phyloP scores from a whole-genome alignment of 1,284 basidiomycete species.

The Macrocystidia cucumis region DNA sequence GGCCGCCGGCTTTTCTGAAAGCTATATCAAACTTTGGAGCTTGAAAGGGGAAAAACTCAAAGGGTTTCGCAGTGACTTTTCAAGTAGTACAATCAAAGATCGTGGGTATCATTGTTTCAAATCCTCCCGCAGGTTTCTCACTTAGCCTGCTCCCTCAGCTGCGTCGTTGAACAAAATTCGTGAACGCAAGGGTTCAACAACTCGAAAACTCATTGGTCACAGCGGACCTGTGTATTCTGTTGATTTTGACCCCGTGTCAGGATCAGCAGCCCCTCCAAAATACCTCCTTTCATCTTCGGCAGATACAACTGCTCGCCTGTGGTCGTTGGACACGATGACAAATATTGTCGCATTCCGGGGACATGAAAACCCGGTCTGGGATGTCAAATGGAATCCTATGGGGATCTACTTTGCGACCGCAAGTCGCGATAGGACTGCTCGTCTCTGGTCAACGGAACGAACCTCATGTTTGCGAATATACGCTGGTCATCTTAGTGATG shows the following conservation, averaged over 20 bases:
- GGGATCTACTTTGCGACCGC: constrained; percentile 98
- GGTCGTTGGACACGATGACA: constrained; percentile 94
- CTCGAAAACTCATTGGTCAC: constrained; percentile 93
- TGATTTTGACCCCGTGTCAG: constrained; percentile 87
- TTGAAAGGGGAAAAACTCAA: constrained; percentile 88
- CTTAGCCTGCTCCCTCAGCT: constrained; percentile 30
- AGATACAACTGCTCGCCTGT: constrained; percentile 86
- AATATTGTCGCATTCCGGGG: constrained; percentile 94
- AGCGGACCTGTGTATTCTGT: constrained; percentile 95
- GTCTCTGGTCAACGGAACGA: constrained; percentile 95
- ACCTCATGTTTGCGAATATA: constrained; percentile 87
- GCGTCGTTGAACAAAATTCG: constrained; percentile 55
- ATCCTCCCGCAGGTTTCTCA: constrained; percentile 4
- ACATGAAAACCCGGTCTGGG: constrained; percentile 98
- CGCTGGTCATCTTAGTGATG: constrained; percentile 94
- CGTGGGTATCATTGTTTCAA: constrained; percentile 40
- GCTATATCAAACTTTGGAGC: constrained; percentile 93
- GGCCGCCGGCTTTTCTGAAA: constrained; percentile 95
- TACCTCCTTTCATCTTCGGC: constrained; percentile 92
- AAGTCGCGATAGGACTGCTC: constrained; percentile 89
- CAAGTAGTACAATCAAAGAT: constrained; percentile 59
- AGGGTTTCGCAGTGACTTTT: constrained; percentile 72
- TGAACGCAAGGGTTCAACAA: constrained; percentile 75
- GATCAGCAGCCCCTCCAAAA: constrained; percentile 80
- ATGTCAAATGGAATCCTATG: constrained; percentile 96